phyloP scores from a whole-genome alignment of 441 rosid genomes.

The Gossypium davidsonii region DNA sequence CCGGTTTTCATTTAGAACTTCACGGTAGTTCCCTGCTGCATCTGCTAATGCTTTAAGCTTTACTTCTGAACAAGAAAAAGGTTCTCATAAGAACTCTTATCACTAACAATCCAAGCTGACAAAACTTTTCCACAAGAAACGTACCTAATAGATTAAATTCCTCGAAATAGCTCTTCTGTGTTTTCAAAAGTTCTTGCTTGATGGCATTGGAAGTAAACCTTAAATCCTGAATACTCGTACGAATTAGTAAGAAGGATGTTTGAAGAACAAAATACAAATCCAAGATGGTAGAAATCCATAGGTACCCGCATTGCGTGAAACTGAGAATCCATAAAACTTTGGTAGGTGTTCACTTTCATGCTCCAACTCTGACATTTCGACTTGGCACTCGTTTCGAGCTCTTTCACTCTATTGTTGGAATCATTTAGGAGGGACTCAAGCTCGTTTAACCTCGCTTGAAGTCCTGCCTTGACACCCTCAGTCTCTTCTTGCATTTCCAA shows the following conservation, averaged over 20 bases:
- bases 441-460: constrained; percentile 51
- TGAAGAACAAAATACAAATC: constrained; percentile 1
- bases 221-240: constrained; percentile 45
- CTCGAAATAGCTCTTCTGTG: constrained; percentile 41
- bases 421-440: constrained; percentile 34
- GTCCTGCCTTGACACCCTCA: constrained; percentile 37
- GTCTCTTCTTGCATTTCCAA: constrained; percentile 44
- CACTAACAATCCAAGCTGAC: not conserved
- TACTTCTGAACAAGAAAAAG: constrained; percentile 33
- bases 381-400: constrained; percentile 52
- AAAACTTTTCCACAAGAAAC: constrained; percentile 2
- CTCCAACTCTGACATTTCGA: constrained; percentile 47
- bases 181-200: constrained; percentile 53
- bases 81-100: not conserved
- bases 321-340: constrained; percentile 40
- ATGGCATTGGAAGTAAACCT: constrained; percentile 49
- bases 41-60: constrained; percentile 44
- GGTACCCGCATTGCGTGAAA: constrained; percentile 50
- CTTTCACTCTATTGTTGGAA: constrained; percentile 51
- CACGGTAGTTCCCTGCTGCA: constrained; percentile 64
- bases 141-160: constrained; percentile 56
- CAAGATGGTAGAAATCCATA: constrained; percentile 5
- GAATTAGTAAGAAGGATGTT: constrained; percentile 4
- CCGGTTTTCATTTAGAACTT: constrained; percentile 71
- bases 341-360: constrained; percentile 45